Evolutionary conservation across 805 yeast genomes (phyloP).

Genomic region (Kazachstania africana): DNA sequence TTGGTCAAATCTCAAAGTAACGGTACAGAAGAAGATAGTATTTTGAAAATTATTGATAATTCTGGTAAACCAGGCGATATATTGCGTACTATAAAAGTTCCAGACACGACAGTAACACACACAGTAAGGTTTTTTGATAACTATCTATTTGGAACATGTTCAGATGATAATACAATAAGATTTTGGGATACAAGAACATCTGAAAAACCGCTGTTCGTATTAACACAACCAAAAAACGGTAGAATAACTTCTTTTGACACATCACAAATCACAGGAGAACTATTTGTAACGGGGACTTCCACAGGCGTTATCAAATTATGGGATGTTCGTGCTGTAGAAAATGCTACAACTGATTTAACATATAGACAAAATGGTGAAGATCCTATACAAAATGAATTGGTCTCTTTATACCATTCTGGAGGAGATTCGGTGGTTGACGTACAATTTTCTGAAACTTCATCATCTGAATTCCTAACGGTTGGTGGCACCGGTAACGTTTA

Average conservation of each 20-base stretch:
- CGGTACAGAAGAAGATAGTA: conserved; percentile 20
- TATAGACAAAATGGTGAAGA: conserved; percentile 21
- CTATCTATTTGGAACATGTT: conserved; percentile 22
- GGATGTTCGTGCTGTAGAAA: conserved; percentile 24
- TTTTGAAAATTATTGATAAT: conserved; percentile 23
- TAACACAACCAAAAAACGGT: conserved; percentile 21
- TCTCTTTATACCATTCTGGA: conserved; percentile 20
- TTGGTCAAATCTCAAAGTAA: conserved; percentile 22
- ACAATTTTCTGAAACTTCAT: conserved; percentile 19
- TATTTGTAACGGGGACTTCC: conserved; percentile 24
- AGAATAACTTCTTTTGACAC: conserved; percentile 20
- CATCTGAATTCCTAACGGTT: conserved; percentile 22
- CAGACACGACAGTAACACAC: conserved; percentile 23
- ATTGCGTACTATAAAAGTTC: conserved; percentile 18
- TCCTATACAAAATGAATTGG: conserved; percentile 19
- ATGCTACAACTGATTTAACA: conserved; percentile 15
- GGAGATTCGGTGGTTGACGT: conserved; percentile 25
- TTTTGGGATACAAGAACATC: conserved; percentile 25
- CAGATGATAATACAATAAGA: conserved; percentile 23
- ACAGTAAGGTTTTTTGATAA: conserved; percentile 23
- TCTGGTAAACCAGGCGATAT: conserved; percentile 22
- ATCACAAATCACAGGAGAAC: conserved; percentile 17
- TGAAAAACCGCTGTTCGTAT: conserved; percentile 15
- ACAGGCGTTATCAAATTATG: conserved; percentile 25
- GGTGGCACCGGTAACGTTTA: conserved; percentile 25